A percentile compares a stretch with the other conserved stretches of the same genome.
Conservation (phyloP, 2,329 filamentous ascomycete genomes). For the Calonectria honghensis region DNA sequence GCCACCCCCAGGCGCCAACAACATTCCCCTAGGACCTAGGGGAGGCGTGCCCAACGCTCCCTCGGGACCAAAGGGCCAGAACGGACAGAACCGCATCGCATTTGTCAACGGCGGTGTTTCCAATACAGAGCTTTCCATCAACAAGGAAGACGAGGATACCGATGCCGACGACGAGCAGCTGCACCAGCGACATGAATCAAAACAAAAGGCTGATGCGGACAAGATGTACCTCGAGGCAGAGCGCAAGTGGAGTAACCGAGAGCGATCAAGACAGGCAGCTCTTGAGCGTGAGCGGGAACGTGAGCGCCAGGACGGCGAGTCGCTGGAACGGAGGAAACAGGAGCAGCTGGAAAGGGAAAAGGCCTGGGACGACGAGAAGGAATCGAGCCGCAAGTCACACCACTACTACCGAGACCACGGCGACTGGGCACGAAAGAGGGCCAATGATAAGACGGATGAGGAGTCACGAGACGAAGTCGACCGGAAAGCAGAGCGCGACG, state of each 20-base stretch:
- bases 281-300: constrained; percentile 89
- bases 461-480: constrained; percentile 87
- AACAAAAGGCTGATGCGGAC: constrained; percentile 84
- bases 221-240: constrained; percentile 90
- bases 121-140: constrained; percentile 74
- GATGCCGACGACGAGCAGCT: constrained; percentile 92
- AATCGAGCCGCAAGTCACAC: constrained; percentile 81
- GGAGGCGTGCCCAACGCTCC: constrained; percentile 82
- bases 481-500: constrained; percentile 84
- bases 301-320: constrained; percentile 83
- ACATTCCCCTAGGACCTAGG: constrained; percentile 60
- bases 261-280: constrained; percentile 88
- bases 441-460: constrained; percentile 83
- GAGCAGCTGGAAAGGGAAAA: constrained; percentile 78
- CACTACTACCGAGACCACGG: constrained; percentile 92
- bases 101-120: constrained; percentile 88
- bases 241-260: constrained; percentile 92
- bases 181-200: constrained; percentile 81
- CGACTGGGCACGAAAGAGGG: constrained; percentile 89
- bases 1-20: constrained; percentile 81
- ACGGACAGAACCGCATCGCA: constrained; percentile 75
- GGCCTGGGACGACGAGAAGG: constrained; percentile 95
- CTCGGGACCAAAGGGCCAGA: constrained; percentile 78
- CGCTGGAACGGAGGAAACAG: constrained; percentile 79
- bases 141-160: constrained; percentile 88